Base-by-base conservation (phyloP, 495 filamentous ascomycete species). In the Aspergillus hancockii region DNA sequence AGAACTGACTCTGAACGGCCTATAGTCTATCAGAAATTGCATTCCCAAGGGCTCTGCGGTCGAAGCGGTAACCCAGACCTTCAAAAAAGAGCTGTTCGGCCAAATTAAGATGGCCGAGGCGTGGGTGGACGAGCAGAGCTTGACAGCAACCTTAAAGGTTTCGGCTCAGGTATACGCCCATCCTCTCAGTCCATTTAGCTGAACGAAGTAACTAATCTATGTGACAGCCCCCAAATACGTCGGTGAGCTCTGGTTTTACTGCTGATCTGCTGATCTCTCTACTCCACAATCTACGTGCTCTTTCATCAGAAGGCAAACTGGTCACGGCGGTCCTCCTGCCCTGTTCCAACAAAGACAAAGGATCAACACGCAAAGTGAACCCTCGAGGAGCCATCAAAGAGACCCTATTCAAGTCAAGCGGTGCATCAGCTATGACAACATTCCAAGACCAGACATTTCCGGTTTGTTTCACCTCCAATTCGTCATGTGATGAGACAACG, bases 381-480 rank as follows among this genome's bases (percentile, higher is more conserved):
- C 12, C 51, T 13, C 49, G 47, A 23, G 45, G 50, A 43, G 25
- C n/a, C 41, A n/a, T 28, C 13, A 49, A 58, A 16, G 28, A 31
- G 10, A 31, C 55, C 16, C 16, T 25, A 16, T 4, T 23, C 32
- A 55, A 38, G 22, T 49, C 22, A 14, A 16, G 30, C 10, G 43
- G 45, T 28, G 28, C 51, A 22, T 43, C 55, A 43, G 7, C 23
- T 55, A 36, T 21, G 12, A 40, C 34, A 1, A 25, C 38, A 9
- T 18, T 25, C 8, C 32, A 41, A 10, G 19, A 10, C 5, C 43
- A 47, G 19, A 9, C 18, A 23, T 14, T 22, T 7, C 73, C 74
- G 12, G 56, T 82, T 57, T 96, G 91, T 77, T 88, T 92, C 74
- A 51, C 71, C 46, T 83, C 81, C 9, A 75, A 83, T 57, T 79